Conservation (phyloP, 2,329 filamentous ascomycete species). For the Fusarium oxysporum region DNA sequence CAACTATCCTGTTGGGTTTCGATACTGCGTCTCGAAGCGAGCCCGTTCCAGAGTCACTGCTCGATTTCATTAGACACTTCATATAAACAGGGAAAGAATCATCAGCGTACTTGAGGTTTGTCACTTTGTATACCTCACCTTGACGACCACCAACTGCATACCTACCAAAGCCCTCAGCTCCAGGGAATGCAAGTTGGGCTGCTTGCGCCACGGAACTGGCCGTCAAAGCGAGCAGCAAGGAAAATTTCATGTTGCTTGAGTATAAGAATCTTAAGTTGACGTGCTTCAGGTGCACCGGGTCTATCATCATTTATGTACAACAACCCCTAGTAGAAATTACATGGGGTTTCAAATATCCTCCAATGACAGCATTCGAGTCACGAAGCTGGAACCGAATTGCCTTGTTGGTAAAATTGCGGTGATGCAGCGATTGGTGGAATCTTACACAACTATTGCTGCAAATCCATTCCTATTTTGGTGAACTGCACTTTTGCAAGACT, state of each 20-base stretch:
- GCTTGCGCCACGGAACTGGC: conserved; percentile 7
- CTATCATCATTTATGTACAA: conserved; percentile 10
- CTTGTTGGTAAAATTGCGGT: background rate
- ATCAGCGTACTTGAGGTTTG: conserved; percentile 48
- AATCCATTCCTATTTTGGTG: background rate
- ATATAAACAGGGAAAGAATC: fast-evolving
- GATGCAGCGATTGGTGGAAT: conserved; percentile 13
- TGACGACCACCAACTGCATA: conserved; percentile 50
- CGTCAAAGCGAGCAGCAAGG: background rate
- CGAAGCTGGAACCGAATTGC: background rate
- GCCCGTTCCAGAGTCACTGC: conserved; percentile 51
- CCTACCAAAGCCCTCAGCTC: conserved; percentile 49
- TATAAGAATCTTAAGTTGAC: background rate
- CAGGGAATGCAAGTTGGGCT: conserved; percentile 50
- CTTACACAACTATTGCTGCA: background rate
- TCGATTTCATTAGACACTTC: background rate
- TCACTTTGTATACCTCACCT: conserved; percentile 53
- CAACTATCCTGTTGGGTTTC: conserved; percentile 57
- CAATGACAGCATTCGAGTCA: background rate
- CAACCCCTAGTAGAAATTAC: background rate
- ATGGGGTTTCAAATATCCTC: conserved; percentile 1
- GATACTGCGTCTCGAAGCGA: conserved; percentile 54
- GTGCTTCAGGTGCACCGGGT: background rate
- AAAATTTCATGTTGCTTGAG: background rate
- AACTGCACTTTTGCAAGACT: background rate